phyloP scores from a whole-genome alignment of 495 filamentous ascomycete genomes.

The Penicillium atrosanguineum region DNA sequence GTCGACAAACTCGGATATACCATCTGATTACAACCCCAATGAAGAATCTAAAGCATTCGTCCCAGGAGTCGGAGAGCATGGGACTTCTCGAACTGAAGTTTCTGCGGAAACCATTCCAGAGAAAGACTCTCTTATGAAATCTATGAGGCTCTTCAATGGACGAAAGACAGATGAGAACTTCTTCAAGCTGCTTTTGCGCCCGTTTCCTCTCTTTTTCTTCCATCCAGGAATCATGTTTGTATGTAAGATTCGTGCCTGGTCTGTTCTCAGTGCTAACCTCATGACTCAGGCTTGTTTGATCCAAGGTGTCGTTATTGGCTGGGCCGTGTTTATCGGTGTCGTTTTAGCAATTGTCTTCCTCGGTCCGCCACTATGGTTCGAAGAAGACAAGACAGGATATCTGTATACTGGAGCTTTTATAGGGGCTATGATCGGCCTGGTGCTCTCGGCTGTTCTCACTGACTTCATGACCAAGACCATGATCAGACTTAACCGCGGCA shows the following conservation, averaged over 20 bases:
- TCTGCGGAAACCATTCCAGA: constrained; percentile 15
- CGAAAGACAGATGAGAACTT: constrained; percentile 67
- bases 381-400: constrained; percentile 80
- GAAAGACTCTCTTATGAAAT: constrained; percentile 52
- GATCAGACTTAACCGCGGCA: constrained; percentile 71
- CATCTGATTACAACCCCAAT: constrained; percentile 3
- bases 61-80: not conserved
- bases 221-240: constrained; percentile 86
- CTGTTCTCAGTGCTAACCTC: constrained; percentile 4
- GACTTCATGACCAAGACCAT: constrained; percentile 70
- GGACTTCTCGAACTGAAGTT: constrained; percentile 12
- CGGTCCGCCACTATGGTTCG: constrained; percentile 74
- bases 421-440: constrained; percentile 75
- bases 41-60: constrained; percentile 17
- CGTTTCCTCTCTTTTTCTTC: constrained; percentile 59
- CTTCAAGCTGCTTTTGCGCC: constrained; percentile 58
- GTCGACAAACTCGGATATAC: constrained; percentile 16
- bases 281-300: constrained; percentile 67
- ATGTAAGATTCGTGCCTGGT: constrained; percentile 9
- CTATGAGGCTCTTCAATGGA: constrained; percentile 73
- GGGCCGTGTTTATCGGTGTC: constrained; percentile 92
- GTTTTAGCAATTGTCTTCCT: constrained; percentile 81
- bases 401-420: constrained; percentile 86
- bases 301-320: constrained; percentile 88
- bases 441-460: constrained; percentile 67